Percentiles rank a stretch among this genome's conserved stretches.
phyloP scores from a whole-genome alignment of 805 yeast species.

The Candida maesae region DNA sequence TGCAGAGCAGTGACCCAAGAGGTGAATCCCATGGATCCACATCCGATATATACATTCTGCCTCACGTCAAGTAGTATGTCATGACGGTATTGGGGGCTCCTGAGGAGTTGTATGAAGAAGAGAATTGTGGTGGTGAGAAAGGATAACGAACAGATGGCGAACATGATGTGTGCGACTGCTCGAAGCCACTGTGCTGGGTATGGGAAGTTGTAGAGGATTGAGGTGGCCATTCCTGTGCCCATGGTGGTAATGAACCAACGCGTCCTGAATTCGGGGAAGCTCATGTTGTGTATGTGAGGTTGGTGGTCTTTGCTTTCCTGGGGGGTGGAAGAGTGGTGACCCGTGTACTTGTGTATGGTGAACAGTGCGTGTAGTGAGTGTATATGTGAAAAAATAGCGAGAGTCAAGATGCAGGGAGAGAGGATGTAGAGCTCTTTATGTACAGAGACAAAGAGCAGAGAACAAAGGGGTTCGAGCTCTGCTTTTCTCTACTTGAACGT shows the following conservation, averaged over 20 bases:
- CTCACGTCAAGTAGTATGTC: conserved; percentile 31
- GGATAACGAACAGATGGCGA: conserved; percentile 51
- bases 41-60: conserved; percentile 66
- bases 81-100: conserved; percentile 29
- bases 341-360: too few species aligned
- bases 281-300: neutral
- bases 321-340: too few species aligned
- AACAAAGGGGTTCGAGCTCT: too few species aligned
- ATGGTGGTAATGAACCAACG: conserved; percentile 70
- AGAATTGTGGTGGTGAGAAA: conserved; percentile 41
- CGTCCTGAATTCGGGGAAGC: conserved; percentile 6
- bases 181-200: conserved; percentile 57
- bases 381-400: too few species aligned
- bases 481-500: too few species aligned
- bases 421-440: too few species aligned
- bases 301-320: too few species aligned
- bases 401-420: too few species aligned
- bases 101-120: conserved; percentile 34
- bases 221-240: conserved; percentile 78
- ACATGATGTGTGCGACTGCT: conserved; percentile 57
- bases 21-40: conserved; percentile 74
- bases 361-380: too few species aligned
- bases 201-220: conserved; percentile 62
- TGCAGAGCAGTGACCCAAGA: conserved; percentile 60
- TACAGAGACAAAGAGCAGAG: too few species aligned